These are phyloP conservation scores for Pisolithus marmoratus DNA, from an alignment of 768 basidiomycete species.

Conservation along the genomic window DNA sequence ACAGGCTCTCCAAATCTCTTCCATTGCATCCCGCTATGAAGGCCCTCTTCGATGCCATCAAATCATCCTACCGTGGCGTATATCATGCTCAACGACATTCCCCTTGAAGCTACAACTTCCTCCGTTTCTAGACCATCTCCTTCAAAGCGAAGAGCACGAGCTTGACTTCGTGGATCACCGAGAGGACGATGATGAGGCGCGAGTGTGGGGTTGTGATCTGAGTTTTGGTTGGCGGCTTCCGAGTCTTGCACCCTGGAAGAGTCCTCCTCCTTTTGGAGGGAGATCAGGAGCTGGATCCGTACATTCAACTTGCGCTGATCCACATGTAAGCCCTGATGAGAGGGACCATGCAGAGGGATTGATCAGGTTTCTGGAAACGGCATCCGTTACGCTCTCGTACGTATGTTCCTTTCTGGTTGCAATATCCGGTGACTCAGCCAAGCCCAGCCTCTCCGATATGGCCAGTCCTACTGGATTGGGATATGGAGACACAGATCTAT, in stretches of 20 bases:
- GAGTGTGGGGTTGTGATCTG: constrained; percentile 64
- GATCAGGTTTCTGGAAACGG: constrained; percentile 68
- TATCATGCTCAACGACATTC: constrained; percentile 70
- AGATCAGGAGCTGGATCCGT: constrained; percentile 50
- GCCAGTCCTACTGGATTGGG: constrained; percentile 77
- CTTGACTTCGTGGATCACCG: constrained; percentile 43
- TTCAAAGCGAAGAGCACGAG: constrained; percentile 59
- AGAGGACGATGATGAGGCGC: constrained; percentile 47
- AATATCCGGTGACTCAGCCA: not conserved
- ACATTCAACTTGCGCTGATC: constrained; percentile 53
- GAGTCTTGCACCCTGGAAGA: constrained; percentile 86
- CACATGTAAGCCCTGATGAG: constrained; percentile 60
- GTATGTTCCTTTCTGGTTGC: constrained; percentile 22
- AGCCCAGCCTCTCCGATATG: constrained; percentile 66
- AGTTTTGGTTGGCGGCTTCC: constrained; percentile 69
- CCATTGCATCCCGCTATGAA: constrained; percentile 79
- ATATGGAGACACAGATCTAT: constrained; percentile 75
- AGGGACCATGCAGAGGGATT: constrained; percentile 63
- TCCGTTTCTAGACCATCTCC: constrained; percentile 65
- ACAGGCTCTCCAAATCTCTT: constrained; percentile 58
- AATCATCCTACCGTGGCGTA: constrained; percentile 71
- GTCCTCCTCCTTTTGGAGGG: constrained; percentile 72
- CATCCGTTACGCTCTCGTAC: constrained; percentile 71
- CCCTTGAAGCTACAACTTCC: constrained; percentile 85
- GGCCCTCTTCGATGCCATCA: constrained; percentile 72